phyloP scores from a whole-genome alignment of 805 yeast genomes.

The Wickerhamiella parazyma region DNA sequence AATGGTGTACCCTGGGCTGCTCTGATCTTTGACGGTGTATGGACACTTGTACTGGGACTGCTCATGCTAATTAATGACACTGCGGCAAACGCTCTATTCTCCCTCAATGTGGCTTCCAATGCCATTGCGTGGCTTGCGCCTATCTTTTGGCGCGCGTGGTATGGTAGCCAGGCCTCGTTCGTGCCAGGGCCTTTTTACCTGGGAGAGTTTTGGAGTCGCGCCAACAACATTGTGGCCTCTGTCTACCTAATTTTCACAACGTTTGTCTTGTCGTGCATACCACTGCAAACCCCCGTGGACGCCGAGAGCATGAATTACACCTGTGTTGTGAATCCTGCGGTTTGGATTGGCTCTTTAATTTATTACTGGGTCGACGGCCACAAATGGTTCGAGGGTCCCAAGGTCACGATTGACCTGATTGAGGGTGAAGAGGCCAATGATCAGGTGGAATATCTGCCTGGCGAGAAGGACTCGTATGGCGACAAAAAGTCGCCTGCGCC shows the following conservation, averaged over 20 bases:
- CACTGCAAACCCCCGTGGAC: constrained; percentile 29
- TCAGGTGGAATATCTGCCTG: constrained; percentile 15
- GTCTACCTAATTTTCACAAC: constrained; percentile 41
- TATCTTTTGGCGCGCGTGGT: constrained; percentile 41
- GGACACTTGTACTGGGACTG: constrained; percentile 40
- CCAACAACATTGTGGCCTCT: constrained; percentile 35
- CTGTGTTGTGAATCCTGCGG: constrained; percentile 46
- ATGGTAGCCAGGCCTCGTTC: constrained; percentile 38
- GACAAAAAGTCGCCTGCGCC: background rate
- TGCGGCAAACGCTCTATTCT: constrained; percentile 54
- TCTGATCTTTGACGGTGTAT: constrained; percentile 37
- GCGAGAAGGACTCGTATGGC: background rate
- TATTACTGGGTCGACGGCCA: constrained; percentile 41
- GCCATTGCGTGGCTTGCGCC: constrained; percentile 53
- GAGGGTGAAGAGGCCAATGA: constrained; percentile 27
- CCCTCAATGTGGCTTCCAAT: constrained; percentile 49
- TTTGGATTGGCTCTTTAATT: constrained; percentile 39
- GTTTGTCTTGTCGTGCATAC: constrained; percentile 45
- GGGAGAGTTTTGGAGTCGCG: constrained; percentile 36
- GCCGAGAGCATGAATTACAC: constrained; percentile 53
- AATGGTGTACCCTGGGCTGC: constrained; percentile 57
- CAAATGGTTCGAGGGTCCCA: constrained; percentile 45
- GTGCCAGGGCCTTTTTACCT: constrained; percentile 55
- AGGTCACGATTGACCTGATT: constrained; percentile 19
- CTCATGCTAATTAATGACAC: constrained; percentile 43